Evolutionary conservation across 23 red algal species (phyloP).

Genomic region (Chondrus crispus): DNA sequence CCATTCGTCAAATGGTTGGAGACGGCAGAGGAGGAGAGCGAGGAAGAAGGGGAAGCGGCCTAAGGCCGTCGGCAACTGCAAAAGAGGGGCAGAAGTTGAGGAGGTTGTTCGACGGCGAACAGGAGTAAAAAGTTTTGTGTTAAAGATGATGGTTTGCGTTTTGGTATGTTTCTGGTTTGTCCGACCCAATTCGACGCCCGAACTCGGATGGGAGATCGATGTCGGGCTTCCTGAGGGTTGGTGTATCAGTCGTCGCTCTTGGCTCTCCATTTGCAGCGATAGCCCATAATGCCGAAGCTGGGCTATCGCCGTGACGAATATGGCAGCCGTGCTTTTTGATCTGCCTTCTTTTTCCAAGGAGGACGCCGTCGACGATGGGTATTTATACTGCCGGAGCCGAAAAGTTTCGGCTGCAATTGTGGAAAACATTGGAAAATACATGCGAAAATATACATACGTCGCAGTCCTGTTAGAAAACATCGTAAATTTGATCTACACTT

Average conservation of each 20-base stretch:
- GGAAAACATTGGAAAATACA: too few species aligned
- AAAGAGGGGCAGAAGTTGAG: too few species aligned
- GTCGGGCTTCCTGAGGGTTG: conserved; percentile 43
- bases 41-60: conserved; percentile 2
- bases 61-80: not conserved
- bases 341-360: conserved; percentile 2
- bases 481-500: too few species aligned
- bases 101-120: too few species aligned
- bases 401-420: too few species aligned
- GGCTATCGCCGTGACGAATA: conserved; percentile 35
- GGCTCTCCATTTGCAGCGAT: conserved; percentile 37
- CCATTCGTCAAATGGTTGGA: conserved; percentile 87
- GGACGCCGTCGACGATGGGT: not conserved
- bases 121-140: too few species aligned
- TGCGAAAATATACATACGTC: too few species aligned
- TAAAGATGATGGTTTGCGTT: too few species aligned
- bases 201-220: not conserved
- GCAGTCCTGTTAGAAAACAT: too few species aligned
- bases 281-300: not conserved
- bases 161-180: too few species aligned
- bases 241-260: conserved; percentile 10
- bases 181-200: conserved; percentile 39
- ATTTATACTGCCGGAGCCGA: too few species aligned
- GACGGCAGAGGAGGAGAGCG: conserved; percentile 76
- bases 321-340: conserved; percentile 51